Conservation (phyloP, 2,329 filamentous ascomycete genomes). For the Colletotrichum shisoi region DNA sequence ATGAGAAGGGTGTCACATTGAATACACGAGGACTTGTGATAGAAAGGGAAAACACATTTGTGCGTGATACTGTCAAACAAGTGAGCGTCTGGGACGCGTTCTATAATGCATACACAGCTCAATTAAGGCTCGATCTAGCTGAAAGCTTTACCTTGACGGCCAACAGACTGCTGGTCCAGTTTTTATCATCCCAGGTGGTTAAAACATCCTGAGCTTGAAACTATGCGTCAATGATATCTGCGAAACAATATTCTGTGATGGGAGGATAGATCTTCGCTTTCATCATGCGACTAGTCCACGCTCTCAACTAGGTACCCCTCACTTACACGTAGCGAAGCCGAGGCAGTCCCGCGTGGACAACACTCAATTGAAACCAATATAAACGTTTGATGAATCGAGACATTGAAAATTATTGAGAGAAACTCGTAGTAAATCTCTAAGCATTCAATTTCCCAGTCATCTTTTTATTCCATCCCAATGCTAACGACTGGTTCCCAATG, state of each 20-base stretch:
- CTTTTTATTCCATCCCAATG: too few relatives aligned
- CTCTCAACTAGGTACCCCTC: not conserved
- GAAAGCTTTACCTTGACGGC: not conserved
- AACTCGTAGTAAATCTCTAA: too few relatives aligned
- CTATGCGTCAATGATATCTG: accelerated
- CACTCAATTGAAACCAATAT: not conserved
- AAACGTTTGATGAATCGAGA: not conserved
- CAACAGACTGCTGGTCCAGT: not conserved
- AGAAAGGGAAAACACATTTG: too few relatives aligned
- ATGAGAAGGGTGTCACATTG: too few relatives aligned
- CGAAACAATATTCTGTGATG: not conserved
- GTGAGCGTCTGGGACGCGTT: accelerated
- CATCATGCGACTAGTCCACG: not conserved
- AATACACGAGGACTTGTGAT: too few relatives aligned
- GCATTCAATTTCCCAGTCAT: too few relatives aligned
- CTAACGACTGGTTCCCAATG: too few relatives aligned
- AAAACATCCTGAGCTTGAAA: accelerated
- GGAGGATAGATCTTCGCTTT: not conserved
- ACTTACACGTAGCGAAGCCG: not conserved
- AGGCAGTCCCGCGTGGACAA: not conserved
- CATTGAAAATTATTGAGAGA: not conserved
- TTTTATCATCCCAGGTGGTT: not conserved
- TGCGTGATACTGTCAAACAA: not conserved
- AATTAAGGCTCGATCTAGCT: not conserved
- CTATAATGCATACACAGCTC: not conserved